These are phyloP conservation scores for Mrakia gelida DNA, from an alignment of 768 basidiomycete genomes.

Conservation along the genomic window DNA sequence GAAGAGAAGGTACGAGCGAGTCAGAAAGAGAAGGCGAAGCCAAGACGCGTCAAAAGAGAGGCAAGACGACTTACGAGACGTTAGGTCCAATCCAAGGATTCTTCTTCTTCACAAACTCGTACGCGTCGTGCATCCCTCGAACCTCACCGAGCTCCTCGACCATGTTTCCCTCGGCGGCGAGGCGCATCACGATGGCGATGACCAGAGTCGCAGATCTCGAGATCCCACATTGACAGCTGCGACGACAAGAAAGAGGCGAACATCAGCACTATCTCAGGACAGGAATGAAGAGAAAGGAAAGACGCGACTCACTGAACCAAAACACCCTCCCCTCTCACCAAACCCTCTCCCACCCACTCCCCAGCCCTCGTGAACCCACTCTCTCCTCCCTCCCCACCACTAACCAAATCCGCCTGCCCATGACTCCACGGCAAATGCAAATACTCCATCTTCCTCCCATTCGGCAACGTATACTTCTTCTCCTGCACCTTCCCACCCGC, in stretches of 20 bases:
- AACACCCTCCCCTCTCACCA: conserved; percentile 70
- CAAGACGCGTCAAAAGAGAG: not conserved
- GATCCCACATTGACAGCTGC: conserved; percentile 87
- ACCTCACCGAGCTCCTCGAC: conserved; percentile 35
- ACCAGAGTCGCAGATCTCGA: conserved; percentile 84
- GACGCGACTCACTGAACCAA: conserved; percentile 65
- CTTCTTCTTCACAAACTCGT: conserved; percentile 82
- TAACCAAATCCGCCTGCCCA: conserved; percentile 77
- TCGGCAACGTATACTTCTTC: conserved; percentile 33
- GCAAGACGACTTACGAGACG: conserved; percentile 71
- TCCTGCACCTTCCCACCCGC: conserved; percentile 48
- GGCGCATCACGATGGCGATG: conserved; percentile 89
- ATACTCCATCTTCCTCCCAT: conserved; percentile 37
- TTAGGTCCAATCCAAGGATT: conserved; percentile 85
- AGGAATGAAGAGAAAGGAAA: conserved; percentile 17
- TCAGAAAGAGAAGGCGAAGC: not conserved
- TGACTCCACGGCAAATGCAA: conserved; percentile 73
- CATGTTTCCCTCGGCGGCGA: conserved; percentile 65
- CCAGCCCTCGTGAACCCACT: conserved; percentile 75
- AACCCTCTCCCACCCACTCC: conserved; percentile 71
- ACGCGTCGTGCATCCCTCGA: conserved; percentile 79
- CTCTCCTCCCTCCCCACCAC: conserved; percentile 39
- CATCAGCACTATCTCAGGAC: not conserved
- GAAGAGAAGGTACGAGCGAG: conserved; percentile 37
- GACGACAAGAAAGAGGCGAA: conserved; percentile 21